Conservation (phyloP, 2,329 filamentous ascomycete genomes). For the Ophiocordyceps camponoti-rufipedis region DNA sequence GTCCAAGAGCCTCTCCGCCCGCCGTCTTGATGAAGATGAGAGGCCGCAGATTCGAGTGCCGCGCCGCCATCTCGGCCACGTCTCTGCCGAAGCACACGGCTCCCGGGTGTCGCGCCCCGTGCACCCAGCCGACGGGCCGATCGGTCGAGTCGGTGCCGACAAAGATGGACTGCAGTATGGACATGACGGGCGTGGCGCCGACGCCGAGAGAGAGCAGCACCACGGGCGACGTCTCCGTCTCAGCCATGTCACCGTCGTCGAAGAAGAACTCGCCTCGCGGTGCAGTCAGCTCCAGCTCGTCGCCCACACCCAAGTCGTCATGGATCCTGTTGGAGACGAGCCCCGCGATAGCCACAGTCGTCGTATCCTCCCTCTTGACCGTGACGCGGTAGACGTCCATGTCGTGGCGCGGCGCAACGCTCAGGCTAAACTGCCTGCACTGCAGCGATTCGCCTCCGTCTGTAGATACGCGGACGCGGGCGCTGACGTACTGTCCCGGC, state of each 20-base stretch:
- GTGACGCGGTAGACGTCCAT: constrained; percentile 51
- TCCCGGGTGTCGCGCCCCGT: constrained; percentile 33
- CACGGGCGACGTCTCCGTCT: constrained; percentile 11
- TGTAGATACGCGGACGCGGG: constrained; percentile 39
- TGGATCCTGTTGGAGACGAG: constrained; percentile 36
- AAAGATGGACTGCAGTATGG: constrained; percentile 37
- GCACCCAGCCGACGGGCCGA: constrained; percentile 42
- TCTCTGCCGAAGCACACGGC: constrained; percentile 36
- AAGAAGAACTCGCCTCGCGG: constrained; percentile 45
- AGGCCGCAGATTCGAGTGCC: constrained; percentile 9
- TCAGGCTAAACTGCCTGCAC: constrained; percentile 59
- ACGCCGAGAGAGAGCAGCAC: constrained; percentile 52
- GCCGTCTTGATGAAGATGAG: constrained; percentile 35
- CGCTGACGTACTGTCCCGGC: constrained; percentile 57
- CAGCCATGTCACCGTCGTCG: constrained; percentile 20
- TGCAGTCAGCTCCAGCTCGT: constrained; percentile 34
- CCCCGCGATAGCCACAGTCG: constrained; percentile 15
- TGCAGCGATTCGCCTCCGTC: constrained; percentile 36
- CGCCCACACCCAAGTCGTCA: constrained; percentile 26
- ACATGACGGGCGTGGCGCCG: constrained; percentile 46
- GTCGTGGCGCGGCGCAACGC: constrained; percentile 30
- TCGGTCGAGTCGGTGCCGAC: constrained; percentile 15
- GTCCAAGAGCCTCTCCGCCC: constrained; percentile 21
- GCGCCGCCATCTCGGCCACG: constrained; percentile 21
- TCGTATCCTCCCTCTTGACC: constrained; percentile 45